A percentile compares a stretch with the other conserved stretches of the same genome.
Conservation (phyloP, 768 basidiomycete genomes). For the Hypholoma fasciculare region DNA sequence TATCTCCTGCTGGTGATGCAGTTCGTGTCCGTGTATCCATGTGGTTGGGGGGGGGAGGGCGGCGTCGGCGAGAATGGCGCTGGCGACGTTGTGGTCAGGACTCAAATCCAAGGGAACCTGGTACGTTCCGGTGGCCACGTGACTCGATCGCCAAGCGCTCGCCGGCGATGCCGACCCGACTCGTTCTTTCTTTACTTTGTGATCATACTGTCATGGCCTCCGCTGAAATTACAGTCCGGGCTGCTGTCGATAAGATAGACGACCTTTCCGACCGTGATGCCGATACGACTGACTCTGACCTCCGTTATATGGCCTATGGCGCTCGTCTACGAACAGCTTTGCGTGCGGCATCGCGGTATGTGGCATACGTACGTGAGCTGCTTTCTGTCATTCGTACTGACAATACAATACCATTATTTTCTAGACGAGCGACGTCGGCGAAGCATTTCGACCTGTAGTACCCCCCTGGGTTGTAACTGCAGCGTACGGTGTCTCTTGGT, state of each 20-base stretch:
- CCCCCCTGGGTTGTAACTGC: constrained; percentile 70
- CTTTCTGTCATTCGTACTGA: background rate
- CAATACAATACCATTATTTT: constrained; percentile 15
- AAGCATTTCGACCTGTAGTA: constrained; percentile 80
- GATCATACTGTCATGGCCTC: constrained; percentile 25
- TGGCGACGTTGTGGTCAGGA: constrained; percentile 25
- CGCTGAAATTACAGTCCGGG: constrained; percentile 34
- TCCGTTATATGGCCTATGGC: constrained; percentile 77
- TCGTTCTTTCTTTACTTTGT: constrained; percentile 1
- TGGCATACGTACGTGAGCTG: constrained; percentile 64
- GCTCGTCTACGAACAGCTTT: constrained; percentile 77
- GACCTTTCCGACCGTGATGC: constrained; percentile 62
- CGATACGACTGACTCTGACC: constrained; percentile 65
- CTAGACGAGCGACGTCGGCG: constrained; percentile 81
- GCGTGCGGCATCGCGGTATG: constrained; percentile 66
- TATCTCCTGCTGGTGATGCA: constrained; percentile 32
- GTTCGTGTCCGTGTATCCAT: constrained; percentile 48
- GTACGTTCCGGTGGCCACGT: constrained; percentile 24
- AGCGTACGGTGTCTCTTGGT: constrained; percentile 81
- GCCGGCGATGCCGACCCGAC: constrained; percentile 1
- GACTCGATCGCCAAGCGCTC: constrained; percentile 17
- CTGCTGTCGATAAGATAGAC: constrained; percentile 50
- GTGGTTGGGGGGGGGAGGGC: constrained; percentile 13
- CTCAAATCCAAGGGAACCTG: constrained; percentile 15
- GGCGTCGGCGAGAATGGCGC: constrained; percentile 25